These are phyloP conservation scores for Solanum megistacrolobum DNA, from an alignment of 257 asterid species.

Conservation along the genomic window DNA sequence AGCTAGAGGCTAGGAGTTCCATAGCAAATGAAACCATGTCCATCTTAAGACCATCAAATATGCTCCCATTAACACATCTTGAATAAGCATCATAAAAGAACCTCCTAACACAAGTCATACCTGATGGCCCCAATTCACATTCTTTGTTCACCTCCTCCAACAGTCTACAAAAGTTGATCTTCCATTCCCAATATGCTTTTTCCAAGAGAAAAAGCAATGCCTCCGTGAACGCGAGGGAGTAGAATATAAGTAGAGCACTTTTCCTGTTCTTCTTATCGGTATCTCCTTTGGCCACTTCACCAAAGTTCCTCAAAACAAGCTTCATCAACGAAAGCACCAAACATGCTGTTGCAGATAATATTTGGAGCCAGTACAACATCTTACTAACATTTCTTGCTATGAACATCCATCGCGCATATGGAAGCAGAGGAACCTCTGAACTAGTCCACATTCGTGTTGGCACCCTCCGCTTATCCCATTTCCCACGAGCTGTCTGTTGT, in stretches of 20 bases:
- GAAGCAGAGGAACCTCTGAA: slow-evolving; percentile 75
- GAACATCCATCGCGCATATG: slow-evolving; percentile 65
- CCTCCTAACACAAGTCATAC: slow-evolving; percentile 52
- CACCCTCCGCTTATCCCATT: slow-evolving; percentile 21
- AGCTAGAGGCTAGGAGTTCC: slow-evolving; percentile 68
- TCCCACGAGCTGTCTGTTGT: slow-evolving; percentile 3
- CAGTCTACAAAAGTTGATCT: slow-evolving; percentile 33
- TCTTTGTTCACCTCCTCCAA: slow-evolving; percentile 56
- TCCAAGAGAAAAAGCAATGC: slow-evolving; percentile 79
- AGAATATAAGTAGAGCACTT: slow-evolving; percentile 66
- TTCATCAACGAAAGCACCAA: slow-evolving; percentile 59
- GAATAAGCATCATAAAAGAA: slow-evolving; percentile 92
- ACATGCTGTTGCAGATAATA: slow-evolving; percentile 72
- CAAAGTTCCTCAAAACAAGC: slow-evolving; percentile 50
- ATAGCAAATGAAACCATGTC: slow-evolving; percentile 80
- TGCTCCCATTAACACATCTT: slow-evolving; percentile 64
- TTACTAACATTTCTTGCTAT: slow-evolving; percentile 59
- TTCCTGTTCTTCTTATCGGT: slow-evolving; percentile 57
- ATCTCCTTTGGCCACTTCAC: slow-evolving; percentile 43
- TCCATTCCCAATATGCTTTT: slow-evolving; percentile 95
- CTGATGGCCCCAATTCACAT: slow-evolving; percentile 66
- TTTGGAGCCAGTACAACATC: slow-evolving; percentile 68
- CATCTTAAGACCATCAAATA: slow-evolving; percentile 87
- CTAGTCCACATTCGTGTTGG: slow-evolving; percentile 60
- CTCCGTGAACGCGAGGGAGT: slow-evolving; percentile 72